These are phyloP conservation scores for Aspergillus sp. DNA, from an alignment of 2,329 filamentous ascomycete species.

Conservation along the genomic window DNA sequence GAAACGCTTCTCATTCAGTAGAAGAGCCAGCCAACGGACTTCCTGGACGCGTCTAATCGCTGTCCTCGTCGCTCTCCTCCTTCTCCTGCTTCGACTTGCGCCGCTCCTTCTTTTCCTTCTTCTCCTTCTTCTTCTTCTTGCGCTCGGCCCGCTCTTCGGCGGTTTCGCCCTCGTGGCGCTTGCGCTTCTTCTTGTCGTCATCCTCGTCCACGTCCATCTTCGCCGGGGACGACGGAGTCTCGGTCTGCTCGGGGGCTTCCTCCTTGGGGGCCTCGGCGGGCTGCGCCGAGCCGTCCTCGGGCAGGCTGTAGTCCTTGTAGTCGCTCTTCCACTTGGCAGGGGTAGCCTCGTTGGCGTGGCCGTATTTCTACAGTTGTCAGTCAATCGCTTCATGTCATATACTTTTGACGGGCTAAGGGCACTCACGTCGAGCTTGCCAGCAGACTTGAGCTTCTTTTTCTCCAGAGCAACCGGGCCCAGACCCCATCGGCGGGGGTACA, in stretches of 20 bases:
- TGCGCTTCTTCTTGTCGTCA: slow-evolving; percentile 53
- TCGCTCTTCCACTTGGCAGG: slow-evolving; percentile 88
- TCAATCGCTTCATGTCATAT: slow-evolving; percentile 26
- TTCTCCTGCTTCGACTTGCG: slow-evolving; percentile 84
- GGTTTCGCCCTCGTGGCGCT: slow-evolving; percentile 56
- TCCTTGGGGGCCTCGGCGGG: slow-evolving; percentile 43
- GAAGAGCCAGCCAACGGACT: slow-evolving; percentile 16
- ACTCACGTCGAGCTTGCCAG: slow-evolving; percentile 84
- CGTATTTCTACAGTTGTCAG: slow-evolving; percentile 67
- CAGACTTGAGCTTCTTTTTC: slow-evolving; percentile 99
- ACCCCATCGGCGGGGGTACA: slow-evolving; percentile 96
- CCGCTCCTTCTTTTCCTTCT: slow-evolving; percentile 60
- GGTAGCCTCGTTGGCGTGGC: slow-evolving; percentile 85
- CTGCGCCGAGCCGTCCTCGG: slow-evolving; percentile 43
- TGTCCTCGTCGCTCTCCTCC: slow-evolving; percentile 59
- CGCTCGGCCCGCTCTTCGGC: slow-evolving; percentile 47
- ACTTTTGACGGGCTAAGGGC: background rate
- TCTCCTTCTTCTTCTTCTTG: slow-evolving; percentile 53
- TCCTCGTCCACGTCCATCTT: slow-evolving; percentile 44
- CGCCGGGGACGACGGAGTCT: slow-evolving; percentile 27
- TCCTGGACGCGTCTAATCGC: slow-evolving; percentile 35
- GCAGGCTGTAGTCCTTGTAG: slow-evolving; percentile 83
- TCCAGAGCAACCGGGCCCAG: slow-evolving; percentile 87
- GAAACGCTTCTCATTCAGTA: slow-evolving; percentile 5
- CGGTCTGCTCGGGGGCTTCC: slow-evolving; percentile 28